These are phyloP conservation scores for Phytophthora sp. DNA, from an alignment of 352 stramenopile species.

Conservation along the genomic window DNA sequence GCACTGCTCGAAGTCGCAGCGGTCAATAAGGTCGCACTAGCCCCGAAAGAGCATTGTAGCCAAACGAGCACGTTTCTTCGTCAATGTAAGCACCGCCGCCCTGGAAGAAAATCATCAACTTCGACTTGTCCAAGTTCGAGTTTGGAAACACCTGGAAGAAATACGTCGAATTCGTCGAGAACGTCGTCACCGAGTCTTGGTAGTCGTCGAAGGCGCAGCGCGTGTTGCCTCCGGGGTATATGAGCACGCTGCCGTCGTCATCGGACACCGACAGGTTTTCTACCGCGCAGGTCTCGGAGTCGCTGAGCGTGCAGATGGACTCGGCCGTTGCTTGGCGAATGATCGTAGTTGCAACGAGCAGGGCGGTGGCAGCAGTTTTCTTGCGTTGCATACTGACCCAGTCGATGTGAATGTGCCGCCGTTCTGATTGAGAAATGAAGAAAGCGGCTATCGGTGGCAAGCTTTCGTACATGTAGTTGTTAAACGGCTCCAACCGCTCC, in stretches of 20 bases:
- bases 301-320: constrained; percentile 23
- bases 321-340: constrained; percentile 1
- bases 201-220: constrained; percentile 55
- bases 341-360: constrained; percentile 3
- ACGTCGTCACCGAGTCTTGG: constrained; percentile 20
- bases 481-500: constrained; percentile 8
- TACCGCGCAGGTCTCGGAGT: constrained; percentile 23
- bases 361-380: neutral
- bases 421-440: constrained; percentile 22
- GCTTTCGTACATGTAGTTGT: neutral
- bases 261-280: constrained; percentile 23
- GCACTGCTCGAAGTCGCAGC: constrained; percentile 41
- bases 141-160: constrained; percentile 62
- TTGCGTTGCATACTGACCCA: constrained; percentile 1
- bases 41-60: constrained; percentile 46
- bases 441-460: neutral
- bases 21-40: constrained; percentile 39
- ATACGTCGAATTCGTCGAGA: constrained; percentile 44
- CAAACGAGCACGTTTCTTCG: constrained; percentile 55
- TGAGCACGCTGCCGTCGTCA: constrained; percentile 38
- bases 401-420: neutral
- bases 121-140: constrained; percentile 43
- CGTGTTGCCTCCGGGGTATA: constrained; percentile 53
- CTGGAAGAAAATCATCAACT: constrained; percentile 66
- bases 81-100: constrained; percentile 58